These are phyloP conservation scores for Russula foetens DNA, from an alignment of 768 basidiomycete genomes.

Conservation along the genomic window DNA sequence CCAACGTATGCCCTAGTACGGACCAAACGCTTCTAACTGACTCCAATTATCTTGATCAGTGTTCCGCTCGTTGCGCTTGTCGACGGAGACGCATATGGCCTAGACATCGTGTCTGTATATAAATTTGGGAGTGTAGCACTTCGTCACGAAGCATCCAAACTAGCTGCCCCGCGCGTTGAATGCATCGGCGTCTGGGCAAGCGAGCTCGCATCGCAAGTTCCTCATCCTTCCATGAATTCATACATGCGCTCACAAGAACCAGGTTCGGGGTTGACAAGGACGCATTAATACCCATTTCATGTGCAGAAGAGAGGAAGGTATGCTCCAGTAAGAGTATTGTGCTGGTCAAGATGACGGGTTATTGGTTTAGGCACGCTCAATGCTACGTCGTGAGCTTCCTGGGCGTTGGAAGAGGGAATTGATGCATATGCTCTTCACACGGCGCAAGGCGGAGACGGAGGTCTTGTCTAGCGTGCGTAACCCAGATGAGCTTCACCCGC, in stretches of 20 bases:
- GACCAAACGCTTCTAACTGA: background rate
- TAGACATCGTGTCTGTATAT: conserved; percentile 88
- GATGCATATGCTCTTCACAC: conserved; percentile 63
- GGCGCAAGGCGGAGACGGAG: conserved; percentile 94
- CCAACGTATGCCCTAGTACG: conserved; percentile 34
- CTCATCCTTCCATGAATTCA: background rate
- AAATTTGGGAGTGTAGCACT: conserved; percentile 68
- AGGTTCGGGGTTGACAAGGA: conserved; percentile 58
- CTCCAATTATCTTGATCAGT: conserved; percentile 32
- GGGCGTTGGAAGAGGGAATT: conserved; percentile 73
- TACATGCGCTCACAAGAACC: background rate
- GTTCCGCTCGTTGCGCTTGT: conserved; percentile 73
- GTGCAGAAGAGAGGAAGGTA: conserved; percentile 71
- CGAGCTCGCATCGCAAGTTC: conserved; percentile 54
- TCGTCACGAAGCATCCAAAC: conserved; percentile 58
- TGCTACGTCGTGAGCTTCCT: conserved; percentile 53
- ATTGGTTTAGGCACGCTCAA: conserved; percentile 44
- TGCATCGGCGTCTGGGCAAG: conserved; percentile 76
- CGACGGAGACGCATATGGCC: conserved; percentile 86
- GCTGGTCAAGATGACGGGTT: background rate
- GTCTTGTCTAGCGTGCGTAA: conserved; percentile 33
- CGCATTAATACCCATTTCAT: conserved; percentile 57
- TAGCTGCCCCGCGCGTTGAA: conserved; percentile 59
- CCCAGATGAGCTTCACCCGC: conserved; percentile 7
- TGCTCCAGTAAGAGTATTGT: background rate